These are phyloP conservation scores for Citrullus mucosospermus DNA, from an alignment of 306 rosid species.

Conservation along the genomic window DNA sequence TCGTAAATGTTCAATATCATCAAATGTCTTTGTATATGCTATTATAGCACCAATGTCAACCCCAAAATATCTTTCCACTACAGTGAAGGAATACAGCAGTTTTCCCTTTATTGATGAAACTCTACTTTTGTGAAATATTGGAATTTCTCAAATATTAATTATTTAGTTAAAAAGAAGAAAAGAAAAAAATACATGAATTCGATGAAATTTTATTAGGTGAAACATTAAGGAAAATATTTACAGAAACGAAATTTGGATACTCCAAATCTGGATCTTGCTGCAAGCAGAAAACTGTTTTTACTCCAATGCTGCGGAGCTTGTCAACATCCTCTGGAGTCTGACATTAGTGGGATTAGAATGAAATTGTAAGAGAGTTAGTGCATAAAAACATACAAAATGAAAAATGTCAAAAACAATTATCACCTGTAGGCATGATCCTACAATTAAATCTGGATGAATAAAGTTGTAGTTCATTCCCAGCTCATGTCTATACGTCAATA, in stretches of 20 bases:
- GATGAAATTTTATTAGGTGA: background rate
- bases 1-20: conserved; percentile 82
- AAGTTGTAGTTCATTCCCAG: conserved; percentile 81
- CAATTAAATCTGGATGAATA: conserved; percentile 82
- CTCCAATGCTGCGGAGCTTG: conserved; percentile 78
- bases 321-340: conserved; percentile 88
- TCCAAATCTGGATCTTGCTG: conserved; percentile 82
- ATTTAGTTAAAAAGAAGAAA: background rate
- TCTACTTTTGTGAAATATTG: background rate
- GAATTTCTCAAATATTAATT: background rate
- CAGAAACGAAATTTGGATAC: conserved; percentile 60
- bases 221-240: conserved; percentile 9
- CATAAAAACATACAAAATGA: conserved; percentile 6
- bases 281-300: conserved; percentile 86
- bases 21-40: conserved; percentile 46
- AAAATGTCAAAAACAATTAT: conserved; percentile 7
- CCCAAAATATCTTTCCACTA: conserved; percentile 58
- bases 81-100: conserved; percentile 25
- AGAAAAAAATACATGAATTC: background rate
- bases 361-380: conserved; percentile 13
- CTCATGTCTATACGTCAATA: conserved; percentile 90
- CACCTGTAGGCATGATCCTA: conserved; percentile 97
- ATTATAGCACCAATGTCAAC: conserved; percentile 80
- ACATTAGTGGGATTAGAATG: conserved; percentile 1
- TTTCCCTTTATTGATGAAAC: background rate